Evolutionary conservation across 495 filamentous ascomycete genomes (phyloP).

Genomic region (Penicillium ucsense): DNA sequence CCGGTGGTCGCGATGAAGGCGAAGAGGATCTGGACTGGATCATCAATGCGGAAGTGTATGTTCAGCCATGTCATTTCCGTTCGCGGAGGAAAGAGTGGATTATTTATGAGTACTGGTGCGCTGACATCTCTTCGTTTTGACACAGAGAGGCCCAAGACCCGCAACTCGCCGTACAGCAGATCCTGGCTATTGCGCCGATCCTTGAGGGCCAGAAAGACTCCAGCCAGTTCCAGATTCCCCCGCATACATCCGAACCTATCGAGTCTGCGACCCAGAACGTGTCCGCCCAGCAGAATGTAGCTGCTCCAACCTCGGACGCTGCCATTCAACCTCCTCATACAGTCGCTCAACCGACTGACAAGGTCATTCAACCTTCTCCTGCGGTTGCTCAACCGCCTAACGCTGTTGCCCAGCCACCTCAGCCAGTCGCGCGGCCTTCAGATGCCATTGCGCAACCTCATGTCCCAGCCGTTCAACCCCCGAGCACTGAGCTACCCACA

Average conservation of each 20-base stretch:
- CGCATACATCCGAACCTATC: constrained; percentile 12
- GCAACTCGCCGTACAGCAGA: constrained; percentile 70
- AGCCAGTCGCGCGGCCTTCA: too few relatives aligned
- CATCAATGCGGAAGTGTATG: constrained; percentile 80
- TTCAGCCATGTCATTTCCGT: neutral
- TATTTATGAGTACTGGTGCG: too few relatives aligned
- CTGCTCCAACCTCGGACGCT: constrained; percentile 17
- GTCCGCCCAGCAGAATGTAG: constrained; percentile 3
- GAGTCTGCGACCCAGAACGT: constrained; percentile 2
- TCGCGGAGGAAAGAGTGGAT: neutral
- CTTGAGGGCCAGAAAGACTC: constrained; percentile 55
- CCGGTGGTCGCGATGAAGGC: constrained; percentile 66
- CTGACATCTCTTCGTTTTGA: neutral
- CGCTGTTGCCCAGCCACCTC: too few relatives aligned
- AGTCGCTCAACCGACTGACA: too few relatives aligned
- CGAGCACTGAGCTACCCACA: constrained; percentile 6
- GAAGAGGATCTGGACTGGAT: constrained; percentile 92
- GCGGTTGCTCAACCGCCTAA: too few relatives aligned
- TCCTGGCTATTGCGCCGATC: constrained; percentile 78
- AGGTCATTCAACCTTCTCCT: neutral
- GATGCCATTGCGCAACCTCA: too few relatives aligned
- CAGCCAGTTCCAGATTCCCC: constrained; percentile 34
- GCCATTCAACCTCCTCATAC: neutral
- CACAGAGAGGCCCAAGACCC: constrained; percentile 58
- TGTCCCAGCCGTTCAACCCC: constrained; percentile 15